phyloP scores from a whole-genome alignment of 306 rosid genomes.

The Sicyos edulis region DNA sequence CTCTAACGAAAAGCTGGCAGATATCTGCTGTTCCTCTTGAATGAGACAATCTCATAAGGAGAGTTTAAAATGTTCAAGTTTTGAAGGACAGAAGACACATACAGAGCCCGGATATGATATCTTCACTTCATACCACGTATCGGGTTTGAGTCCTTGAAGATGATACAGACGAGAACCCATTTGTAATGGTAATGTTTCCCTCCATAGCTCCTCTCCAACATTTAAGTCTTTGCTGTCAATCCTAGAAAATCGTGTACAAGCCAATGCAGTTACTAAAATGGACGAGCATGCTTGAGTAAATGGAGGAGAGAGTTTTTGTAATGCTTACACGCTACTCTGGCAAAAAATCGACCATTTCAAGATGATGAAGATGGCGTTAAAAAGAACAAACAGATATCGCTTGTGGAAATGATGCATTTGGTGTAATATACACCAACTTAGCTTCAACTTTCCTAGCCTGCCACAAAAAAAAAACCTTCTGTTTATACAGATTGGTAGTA shows the following conservation, averaged over 20 bases:
- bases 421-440: background rate
- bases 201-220: slow-evolving; percentile 67
- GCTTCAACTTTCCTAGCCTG: background rate
- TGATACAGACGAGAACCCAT: slow-evolving; percentile 62
- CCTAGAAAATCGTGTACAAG: slow-evolving; percentile 30
- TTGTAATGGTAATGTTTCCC: slow-evolving; percentile 54
- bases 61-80: slow-evolving; percentile 18
- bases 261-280: slow-evolving; percentile 15
- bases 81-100: slow-evolving; percentile 41
- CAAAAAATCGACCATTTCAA: slow-evolving; percentile 35
- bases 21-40: slow-evolving; percentile 47
- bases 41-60: slow-evolving; percentile 30
- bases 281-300: background rate
- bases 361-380: slow-evolving; percentile 26
- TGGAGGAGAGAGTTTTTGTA: slow-evolving; percentile 9
- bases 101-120: slow-evolving; percentile 95
- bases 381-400: background rate
- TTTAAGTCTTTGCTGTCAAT: slow-evolving; percentile 42
- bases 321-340: slow-evolving; percentile 41
- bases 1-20: slow-evolving; percentile 61
- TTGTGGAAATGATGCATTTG: background rate
- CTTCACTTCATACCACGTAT: slow-evolving; percentile 87
- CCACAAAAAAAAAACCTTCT: background rate
- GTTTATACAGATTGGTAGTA: background rate
- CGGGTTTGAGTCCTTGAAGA: slow-evolving; percentile 58